These are phyloP conservation scores for Nemania sp. DNA, from an alignment of 2,329 filamentous ascomycete genomes.

Conservation along the genomic window DNA sequence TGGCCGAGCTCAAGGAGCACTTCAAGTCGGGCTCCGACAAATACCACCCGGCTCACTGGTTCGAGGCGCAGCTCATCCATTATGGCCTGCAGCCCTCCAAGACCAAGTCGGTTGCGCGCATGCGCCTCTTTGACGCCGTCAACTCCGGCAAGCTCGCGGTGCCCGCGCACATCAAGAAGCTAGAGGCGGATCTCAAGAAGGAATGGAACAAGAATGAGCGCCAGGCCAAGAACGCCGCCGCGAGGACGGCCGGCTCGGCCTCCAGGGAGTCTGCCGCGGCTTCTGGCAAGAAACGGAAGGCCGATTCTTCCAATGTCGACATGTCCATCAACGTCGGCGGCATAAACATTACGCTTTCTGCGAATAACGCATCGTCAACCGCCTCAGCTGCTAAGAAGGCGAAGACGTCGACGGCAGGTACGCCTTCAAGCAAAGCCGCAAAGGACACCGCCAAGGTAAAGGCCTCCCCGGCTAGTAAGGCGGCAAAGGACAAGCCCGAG, in stretches of 20 bases:
- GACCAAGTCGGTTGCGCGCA: constrained; percentile 60
- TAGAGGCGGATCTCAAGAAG: constrained; percentile 62
- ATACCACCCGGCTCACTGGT: constrained; percentile 64
- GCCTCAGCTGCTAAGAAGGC: constrained; percentile 35
- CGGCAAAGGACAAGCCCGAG: constrained; percentile 1
- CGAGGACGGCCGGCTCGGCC: background rate
- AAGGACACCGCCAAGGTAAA: background rate
- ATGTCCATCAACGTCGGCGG: constrained; percentile 35
- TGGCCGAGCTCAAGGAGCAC: constrained; percentile 50
- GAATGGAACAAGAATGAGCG: constrained; percentile 58
- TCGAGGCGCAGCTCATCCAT: constrained; percentile 65
- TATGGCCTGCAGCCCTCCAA: constrained; percentile 63
- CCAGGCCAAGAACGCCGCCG: constrained; percentile 51
- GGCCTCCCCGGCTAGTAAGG: constrained; percentile 5
- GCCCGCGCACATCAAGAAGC: constrained; percentile 50
- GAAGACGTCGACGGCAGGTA: constrained; percentile 29
- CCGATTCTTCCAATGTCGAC: constrained; percentile 34
- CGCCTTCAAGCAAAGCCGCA: constrained; percentile 27
- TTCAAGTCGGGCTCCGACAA: constrained; percentile 49
- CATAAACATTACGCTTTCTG: constrained; percentile 38
- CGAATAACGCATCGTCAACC: constrained; percentile 27
- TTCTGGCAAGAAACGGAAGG: constrained; percentile 41
- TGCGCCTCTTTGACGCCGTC: constrained; percentile 62
- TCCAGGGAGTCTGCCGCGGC: constrained; percentile 7
- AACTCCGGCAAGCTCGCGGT: constrained; percentile 53